Evolutionary conservation across 73 alveolate species (phyloP).

Genomic region (Tetrahymena elliotti): DNA sequence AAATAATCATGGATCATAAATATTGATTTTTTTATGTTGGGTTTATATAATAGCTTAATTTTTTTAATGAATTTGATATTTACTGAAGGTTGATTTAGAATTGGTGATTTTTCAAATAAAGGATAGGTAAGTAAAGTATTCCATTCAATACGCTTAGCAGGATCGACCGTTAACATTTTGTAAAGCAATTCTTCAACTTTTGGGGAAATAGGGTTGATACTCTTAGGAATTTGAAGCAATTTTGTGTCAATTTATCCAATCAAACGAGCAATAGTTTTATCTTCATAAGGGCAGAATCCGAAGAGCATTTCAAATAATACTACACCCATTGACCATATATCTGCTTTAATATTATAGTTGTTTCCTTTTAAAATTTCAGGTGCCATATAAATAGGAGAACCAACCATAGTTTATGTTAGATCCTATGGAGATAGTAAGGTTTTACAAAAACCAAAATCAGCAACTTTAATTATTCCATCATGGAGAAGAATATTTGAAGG

Average conservation of each 20-base stretch:
- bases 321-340: conserved; percentile 52
- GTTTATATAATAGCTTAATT: background rate
- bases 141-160: conserved; percentile 30
- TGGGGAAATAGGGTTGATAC: background rate
- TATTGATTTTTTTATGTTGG: background rate
- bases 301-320: conserved; percentile 36
- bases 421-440: conserved; percentile 11
- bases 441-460: conserved; percentile 47
- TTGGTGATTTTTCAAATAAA: background rate
- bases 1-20: background rate
- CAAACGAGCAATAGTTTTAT: conserved; percentile 23
- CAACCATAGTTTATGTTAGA: conserved; percentile 45
- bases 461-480: conserved; percentile 21
- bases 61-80: background rate
- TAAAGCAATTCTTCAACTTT: conserved; percentile 14
- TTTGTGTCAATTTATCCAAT: conserved; percentile 9
- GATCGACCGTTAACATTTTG: conserved; percentile 34
- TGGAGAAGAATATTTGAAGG: conserved; percentile 41
- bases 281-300: conserved; percentile 44
- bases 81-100: background rate
- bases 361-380: conserved; percentile 44
- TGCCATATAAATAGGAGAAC: conserved; percentile 51
- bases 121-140: background rate
- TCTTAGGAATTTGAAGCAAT: conserved; percentile 5
- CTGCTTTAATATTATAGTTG: conserved; percentile 26